Percentiles rank a stretch among this genome's conserved stretches.
These are phyloP conservation scores for Euphorbia celastroides DNA, from an alignment of 441 rosid species.

Conservation along the genomic window DNA sequence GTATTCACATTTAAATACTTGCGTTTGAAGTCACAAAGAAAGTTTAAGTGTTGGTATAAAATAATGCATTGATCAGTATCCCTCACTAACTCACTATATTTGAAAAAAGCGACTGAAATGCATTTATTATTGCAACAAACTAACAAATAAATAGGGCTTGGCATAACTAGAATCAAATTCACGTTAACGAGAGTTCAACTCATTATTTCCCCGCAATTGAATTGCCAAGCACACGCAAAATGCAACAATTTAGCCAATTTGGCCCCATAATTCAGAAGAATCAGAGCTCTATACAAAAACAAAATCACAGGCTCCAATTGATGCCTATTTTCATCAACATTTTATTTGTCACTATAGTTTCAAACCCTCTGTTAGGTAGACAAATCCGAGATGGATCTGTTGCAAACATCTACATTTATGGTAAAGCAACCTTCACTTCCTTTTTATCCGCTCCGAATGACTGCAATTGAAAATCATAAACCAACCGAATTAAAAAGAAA, in stretches of 20 bases:
- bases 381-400: background rate
- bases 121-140: background rate
- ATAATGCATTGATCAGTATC: too few species aligned
- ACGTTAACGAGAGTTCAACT: slow-evolving; percentile 7
- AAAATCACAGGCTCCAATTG: slow-evolving; percentile 14
- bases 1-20: too few species aligned
- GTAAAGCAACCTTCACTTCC: slow-evolving; percentile 62
- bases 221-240: slow-evolving; percentile 14
- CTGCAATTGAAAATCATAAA: slow-evolving; percentile 37
- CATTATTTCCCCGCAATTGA: slow-evolving; percentile 4
- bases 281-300: slow-evolving; percentile 20
- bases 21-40: too few species aligned
- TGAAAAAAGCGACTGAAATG: background rate
- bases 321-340: slow-evolving; percentile 14
- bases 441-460: slow-evolving; percentile 85
- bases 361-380: background rate
- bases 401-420: slow-evolving; percentile 26
- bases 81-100: too few species aligned
- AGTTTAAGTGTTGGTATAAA: too few species aligned
- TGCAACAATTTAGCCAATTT: slow-evolving; percentile 16
- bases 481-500: slow-evolving; percentile 5
- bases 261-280: slow-evolving; percentile 18
- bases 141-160: background rate
- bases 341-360: background rate
- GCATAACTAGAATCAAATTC: slow-evolving; percentile 2